These are phyloP conservation scores for Nakazawaea ambrosiae DNA, from an alignment of 805 yeast species.

Conservation along the genomic window DNA sequence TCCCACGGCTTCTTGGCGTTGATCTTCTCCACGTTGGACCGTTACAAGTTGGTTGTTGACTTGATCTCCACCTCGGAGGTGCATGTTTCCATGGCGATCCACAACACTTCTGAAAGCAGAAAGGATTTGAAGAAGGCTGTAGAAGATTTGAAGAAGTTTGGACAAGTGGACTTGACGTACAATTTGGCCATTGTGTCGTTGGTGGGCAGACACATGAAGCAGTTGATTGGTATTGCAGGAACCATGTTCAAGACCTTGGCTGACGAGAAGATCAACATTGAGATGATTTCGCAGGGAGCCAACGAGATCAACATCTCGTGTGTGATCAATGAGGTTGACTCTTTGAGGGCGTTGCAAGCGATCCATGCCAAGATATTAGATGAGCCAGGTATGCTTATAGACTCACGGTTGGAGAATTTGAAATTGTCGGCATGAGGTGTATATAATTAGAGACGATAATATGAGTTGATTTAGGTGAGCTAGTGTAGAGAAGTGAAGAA, in stretches of 20 bases:
- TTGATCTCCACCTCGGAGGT: conserved; percentile 96
- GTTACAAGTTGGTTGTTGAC: conserved; percentile 82
- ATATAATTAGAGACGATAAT: too few relatives aligned
- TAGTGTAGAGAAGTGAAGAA: too few relatives aligned
- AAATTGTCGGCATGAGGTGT: conserved; percentile 18
- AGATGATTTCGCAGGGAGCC: conserved; percentile 98
- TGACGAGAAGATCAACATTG: conserved; percentile 85
- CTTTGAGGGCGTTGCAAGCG: conserved; percentile 77
- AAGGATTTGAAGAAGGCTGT: conserved; percentile 63
- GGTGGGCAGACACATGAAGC: conserved; percentile 97
- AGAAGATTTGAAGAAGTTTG: conserved; percentile 70
- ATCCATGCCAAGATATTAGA: conserved; percentile 75
- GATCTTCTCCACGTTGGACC: conserved; percentile 81
- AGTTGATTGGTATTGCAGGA: conserved; percentile 94
- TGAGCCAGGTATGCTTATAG: conserved; percentile 24
- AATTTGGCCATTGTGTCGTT: conserved; percentile 87
- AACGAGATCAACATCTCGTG: conserved; percentile 96
- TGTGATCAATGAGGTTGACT: conserved; percentile 79
- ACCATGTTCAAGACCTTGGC: conserved; percentile 94
- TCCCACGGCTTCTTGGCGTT: conserved; percentile 94
- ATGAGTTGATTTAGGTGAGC: too few relatives aligned
- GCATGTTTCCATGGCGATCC: conserved; percentile 96
- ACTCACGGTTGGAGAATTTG: conserved; percentile 38
- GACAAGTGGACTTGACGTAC: conserved; percentile 82
- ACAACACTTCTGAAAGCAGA: conserved; percentile 56